phyloP scores from a whole-genome alignment of 345 rosid genomes.

The Lepidium aucheri region DNA sequence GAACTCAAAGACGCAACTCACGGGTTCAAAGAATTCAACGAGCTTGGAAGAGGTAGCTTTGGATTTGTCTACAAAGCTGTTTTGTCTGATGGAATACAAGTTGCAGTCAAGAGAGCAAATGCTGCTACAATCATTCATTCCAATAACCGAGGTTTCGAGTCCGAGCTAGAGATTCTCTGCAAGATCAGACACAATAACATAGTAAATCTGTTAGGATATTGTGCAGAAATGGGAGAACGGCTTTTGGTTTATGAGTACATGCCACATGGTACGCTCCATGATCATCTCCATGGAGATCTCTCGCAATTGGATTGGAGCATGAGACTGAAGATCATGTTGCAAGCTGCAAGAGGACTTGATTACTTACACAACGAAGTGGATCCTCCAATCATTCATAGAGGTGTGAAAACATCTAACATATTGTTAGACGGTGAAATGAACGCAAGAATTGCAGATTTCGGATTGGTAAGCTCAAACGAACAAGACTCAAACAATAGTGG shows the following conservation, averaged over 20 bases:
- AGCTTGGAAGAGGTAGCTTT: constrained; percentile 84
- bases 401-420: constrained; percentile 70
- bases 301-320: constrained; percentile 69
- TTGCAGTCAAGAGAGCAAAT: constrained; percentile 85
- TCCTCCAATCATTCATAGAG: constrained; percentile 62
- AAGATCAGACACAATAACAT: constrained; percentile 65
- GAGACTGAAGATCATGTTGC: constrained; percentile 62
- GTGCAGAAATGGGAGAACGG: constrained; percentile 88
- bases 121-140: constrained; percentile 91
- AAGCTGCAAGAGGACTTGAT: constrained; percentile 79
- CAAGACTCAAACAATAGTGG: constrained; percentile 42
- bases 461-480: constrained; percentile 51
- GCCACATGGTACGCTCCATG: constrained; percentile 84
- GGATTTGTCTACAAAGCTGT: constrained; percentile 91
- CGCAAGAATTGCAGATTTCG: constrained; percentile 77
- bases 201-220: constrained; percentile 78
- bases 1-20: constrained; percentile 89
- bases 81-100: constrained; percentile 73
- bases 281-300: constrained; percentile 76
- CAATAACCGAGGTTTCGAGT: constrained; percentile 71
- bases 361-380: constrained; percentile 68
- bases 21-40: constrained; percentile 89
- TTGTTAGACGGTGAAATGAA: constrained; percentile 78
- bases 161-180: constrained; percentile 72
- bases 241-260: constrained; percentile 79